Evolutionary conservation across 1,139 yeast species (phyloP), one percentile per base, ranked within the genome.

Genomic region (Kodamaea derodonti): DNA sequence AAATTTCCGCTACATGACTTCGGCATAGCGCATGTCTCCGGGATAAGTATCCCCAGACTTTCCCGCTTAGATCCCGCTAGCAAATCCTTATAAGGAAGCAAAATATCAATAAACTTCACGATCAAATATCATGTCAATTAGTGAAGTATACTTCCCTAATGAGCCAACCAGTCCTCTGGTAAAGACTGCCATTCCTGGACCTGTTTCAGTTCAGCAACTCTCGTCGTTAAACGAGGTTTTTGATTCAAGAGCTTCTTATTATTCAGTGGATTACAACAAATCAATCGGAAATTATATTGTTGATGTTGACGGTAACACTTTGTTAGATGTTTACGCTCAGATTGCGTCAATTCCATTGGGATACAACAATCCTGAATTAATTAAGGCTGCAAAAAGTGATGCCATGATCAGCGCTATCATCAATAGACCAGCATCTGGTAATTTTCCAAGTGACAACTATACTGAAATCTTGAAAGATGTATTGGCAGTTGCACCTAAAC

Each of bases 281-380:
- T 80, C 88, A 1, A 41, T 55, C 20, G 92, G 92, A 46, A 83
- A 83, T 69, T 83, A 82, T 60, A 68, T 83, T 37, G 76, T 66
- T 32, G 92, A 83, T 51, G 81, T 67, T 23, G 92, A 83, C 48
- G 90, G 88, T 12, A 83, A 83, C 64, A 51, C 60, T 29, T 62
- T 69, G 48, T 72, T 83, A 51, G 92, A 83, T 54, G 82, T 78
- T 27, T 83, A 82, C 58, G 82, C 85, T 24, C 92, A 83, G 60
- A 81, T 83, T 48, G 84, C 92, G 3, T 81, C 90, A 4, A 80
- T 82, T 46, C 80, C 87, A 13, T 72, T 83, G 45, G 92, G 92
- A 36, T 83, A 83, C 76, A 83, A 83, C 65, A 79, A 83, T 65
- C 90, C 90, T 8, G 79, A 72, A 14, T 68, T 83, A 45, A 66